These are phyloP conservation scores for Hypomontagnella submonticulosa DNA, from an alignment of 495 filamentous ascomycete genomes.

Conservation along the genomic window DNA sequence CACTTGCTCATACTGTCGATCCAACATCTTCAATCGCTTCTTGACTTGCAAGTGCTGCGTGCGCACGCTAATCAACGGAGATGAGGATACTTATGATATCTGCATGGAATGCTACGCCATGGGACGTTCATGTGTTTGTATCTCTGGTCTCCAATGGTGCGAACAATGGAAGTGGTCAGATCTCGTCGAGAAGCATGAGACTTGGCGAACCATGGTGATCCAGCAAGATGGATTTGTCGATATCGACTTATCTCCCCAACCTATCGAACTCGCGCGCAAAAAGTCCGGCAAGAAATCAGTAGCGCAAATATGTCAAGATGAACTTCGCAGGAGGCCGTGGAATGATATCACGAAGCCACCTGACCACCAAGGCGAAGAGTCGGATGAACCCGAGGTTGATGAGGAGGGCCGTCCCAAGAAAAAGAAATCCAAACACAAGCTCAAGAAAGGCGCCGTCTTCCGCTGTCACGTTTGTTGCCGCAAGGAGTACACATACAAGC, in stretches of 20 bases:
- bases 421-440: slow-evolving; percentile 52
- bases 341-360: slow-evolving; percentile 63
- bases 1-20: slow-evolving; percentile 93
- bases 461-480: slow-evolving; percentile 84
- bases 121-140: slow-evolving; percentile 89
- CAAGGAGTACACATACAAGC: slow-evolving; percentile 80
- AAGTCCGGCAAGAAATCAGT: slow-evolving; percentile 75
- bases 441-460: slow-evolving; percentile 60
- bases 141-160: slow-evolving; percentile 86
- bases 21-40: slow-evolving; percentile 98
- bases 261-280: slow-evolving; percentile 71
- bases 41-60: slow-evolving; percentile 87
- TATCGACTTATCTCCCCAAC: slow-evolving; percentile 68
- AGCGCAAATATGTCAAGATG: slow-evolving; percentile 90
- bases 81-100: slow-evolving; percentile 86
- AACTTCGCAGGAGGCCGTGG: slow-evolving; percentile 76
- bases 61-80: slow-evolving; percentile 64
- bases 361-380: slow-evolving; percentile 54
- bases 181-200: slow-evolving; percentile 79
- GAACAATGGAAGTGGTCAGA: slow-evolving; percentile 90
- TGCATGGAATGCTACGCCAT: slow-evolving; percentile 98
- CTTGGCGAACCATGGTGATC: slow-evolving; percentile 81
- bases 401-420: slow-evolving; percentile 62
- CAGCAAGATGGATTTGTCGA: slow-evolving; percentile 69
- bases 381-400: slow-evolving; percentile 59